Evolutionary conservation across 805 yeast genomes (phyloP), one percentile per base, ranked within the genome.

Genomic region (Metschnikowia orientalis): DNA sequence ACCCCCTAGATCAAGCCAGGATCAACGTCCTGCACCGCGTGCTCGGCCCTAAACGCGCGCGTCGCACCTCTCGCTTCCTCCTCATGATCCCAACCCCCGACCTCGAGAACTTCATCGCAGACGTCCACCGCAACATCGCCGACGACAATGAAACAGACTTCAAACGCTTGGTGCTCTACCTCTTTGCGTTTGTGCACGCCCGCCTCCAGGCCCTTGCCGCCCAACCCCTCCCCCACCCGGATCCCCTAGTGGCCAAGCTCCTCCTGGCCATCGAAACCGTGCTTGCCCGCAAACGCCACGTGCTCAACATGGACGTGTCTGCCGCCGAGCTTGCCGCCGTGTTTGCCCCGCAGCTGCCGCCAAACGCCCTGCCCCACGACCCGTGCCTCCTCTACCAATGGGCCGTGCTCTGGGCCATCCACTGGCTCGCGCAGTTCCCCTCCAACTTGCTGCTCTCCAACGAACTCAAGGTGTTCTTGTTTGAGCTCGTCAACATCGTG

Each of bases 241-340:
- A 11, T 22, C 34, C 34, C 23, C 41, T 57, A 20, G 40, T 53
- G 11, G 41, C 41, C 8, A 41, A 54, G 14, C 37, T 65, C 8
- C 41, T 60, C 8, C 35, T 48, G 18, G 52, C 63, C 7, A 54
- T 63, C 9, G 64, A 60, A 32, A 35, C 59, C 26, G 63, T 66
- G n/a, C 40, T 65, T 6, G 35, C 54, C 24, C 59, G 52, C 33
- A 56, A 53, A 19, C 54, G 51, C 23, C 51, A 53, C 18, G 41
- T 66, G 21, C 35, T 54, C 23, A 50, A 51, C 28, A 19, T 47
- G 6, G 39, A 42, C n/a, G 26, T 63, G 16, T 18, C 30, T 3
- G 29, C 30, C 15, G 38, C 34, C 5, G 59, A 54, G 26, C 19
- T 44, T 5, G 12, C 8, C 8, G 32, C 12, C 27, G 23, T 37